These are phyloP conservation scores for Thielaviopsis punctulata DNA, from an alignment of 2,329 filamentous ascomycete species.

Conservation along the genomic window DNA sequence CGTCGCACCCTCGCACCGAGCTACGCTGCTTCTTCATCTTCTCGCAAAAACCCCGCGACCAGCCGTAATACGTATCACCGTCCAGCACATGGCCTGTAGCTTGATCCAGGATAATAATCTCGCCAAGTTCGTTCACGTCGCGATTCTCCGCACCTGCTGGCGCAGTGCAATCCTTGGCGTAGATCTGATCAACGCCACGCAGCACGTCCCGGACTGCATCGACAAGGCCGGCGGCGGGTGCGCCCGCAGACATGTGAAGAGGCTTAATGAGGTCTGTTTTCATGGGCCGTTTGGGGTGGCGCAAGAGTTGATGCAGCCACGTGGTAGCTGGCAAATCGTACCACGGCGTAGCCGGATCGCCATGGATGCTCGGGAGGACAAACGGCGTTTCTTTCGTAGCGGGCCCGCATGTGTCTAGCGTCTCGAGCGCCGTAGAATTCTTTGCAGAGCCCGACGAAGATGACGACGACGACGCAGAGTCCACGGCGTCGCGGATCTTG, in stretches of 20 bases:
- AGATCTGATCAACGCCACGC: constrained; percentile 51
- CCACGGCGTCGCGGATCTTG: constrained; percentile 41
- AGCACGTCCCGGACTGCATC: constrained; percentile 55
- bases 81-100: constrained; percentile 45
- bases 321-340: constrained; percentile 71
- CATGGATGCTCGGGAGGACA: constrained; percentile 59
- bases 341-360: constrained; percentile 55
- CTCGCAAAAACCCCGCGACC: constrained; percentile 65
- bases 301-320: constrained; percentile 61
- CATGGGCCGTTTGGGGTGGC: constrained; percentile 59
- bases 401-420: constrained; percentile 16
- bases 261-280: constrained; percentile 53
- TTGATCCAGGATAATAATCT: constrained; percentile 47
- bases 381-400: constrained; percentile 44
- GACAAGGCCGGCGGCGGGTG: constrained; percentile 47
- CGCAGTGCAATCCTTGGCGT: constrained; percentile 31
- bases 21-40: constrained; percentile 45
- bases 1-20: neutral
- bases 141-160: constrained; percentile 17
- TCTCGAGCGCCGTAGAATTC: constrained; percentile 14
- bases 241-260: constrained; percentile 50
- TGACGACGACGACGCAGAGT: constrained; percentile 20
- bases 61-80: constrained; percentile 72
- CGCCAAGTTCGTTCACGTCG: constrained; percentile 63
- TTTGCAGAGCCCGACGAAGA: constrained; percentile 13